Conservation (phyloP, 2,329 filamentous ascomycete species). For the Hawksworthiomyces lignivorus region DNA sequence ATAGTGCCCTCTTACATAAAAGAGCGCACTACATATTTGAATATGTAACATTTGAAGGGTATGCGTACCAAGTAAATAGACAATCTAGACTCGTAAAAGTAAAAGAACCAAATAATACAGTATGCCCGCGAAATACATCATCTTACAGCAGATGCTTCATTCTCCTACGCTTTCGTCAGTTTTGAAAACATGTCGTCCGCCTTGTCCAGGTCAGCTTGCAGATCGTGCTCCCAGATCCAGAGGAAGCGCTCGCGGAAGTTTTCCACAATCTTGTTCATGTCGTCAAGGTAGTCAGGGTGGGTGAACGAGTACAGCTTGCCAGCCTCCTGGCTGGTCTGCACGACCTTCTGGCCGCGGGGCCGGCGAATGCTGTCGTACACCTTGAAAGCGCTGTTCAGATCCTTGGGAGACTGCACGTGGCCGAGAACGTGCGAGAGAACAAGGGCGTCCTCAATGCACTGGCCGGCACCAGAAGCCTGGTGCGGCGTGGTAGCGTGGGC, state of each 20-base stretch:
- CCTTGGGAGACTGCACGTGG: background rate
- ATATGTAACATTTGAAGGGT: no score
- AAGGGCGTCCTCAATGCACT: constrained; percentile 16
- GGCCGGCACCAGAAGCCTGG: constrained; percentile 15
- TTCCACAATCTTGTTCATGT: constrained; percentile 23
- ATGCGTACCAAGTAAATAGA: no score
- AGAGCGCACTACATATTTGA: no score
- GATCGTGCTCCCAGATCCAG: constrained; percentile 26
- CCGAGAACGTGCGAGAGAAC: constrained; percentile 12
- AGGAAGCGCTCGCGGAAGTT: constrained; percentile 22
- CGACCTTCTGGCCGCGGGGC: constrained; percentile 24
- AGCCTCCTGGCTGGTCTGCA: constrained; percentile 22
- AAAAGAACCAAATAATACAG: no score
- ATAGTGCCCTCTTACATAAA: no score
- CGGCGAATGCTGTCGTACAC: constrained; percentile 23
- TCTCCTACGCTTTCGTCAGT: background rate
- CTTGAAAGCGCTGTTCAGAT: constrained; percentile 15
- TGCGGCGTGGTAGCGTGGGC: constrained; percentile 38
- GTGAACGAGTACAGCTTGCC: constrained; percentile 22
- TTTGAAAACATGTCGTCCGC: constrained; percentile 9
- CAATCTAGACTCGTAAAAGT: no score
- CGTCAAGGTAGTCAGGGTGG: constrained; percentile 18
- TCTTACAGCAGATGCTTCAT: no score
- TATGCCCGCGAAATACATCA: no score
- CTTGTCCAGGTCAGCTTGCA: constrained; percentile 18